A percentile compares a stretch with the other conserved stretches of the same genome.
phyloP scores from a whole-genome alignment of 768 basidiomycete genomes.

The Russula dissimulans region DNA sequence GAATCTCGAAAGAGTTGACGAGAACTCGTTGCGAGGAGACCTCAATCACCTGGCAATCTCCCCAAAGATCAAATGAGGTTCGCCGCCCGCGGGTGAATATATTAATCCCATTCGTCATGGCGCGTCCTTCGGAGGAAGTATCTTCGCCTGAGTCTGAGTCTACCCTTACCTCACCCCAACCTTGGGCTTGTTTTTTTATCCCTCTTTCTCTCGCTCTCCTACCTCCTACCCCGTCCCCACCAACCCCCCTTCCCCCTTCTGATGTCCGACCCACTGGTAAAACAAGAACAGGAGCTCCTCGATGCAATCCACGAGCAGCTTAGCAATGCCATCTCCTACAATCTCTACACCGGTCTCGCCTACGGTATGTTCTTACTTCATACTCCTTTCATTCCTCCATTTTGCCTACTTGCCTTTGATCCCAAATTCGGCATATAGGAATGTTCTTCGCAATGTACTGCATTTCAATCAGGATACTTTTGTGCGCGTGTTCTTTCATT shows the following conservation, averaged over 20 bases:
- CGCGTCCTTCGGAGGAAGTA: too few species aligned
- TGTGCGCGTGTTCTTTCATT: constrained; percentile 1
- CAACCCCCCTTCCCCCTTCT: not conserved
- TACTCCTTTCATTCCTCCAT: too few species aligned
- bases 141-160: too few species aligned
- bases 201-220: not conserved
- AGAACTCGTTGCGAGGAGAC: too few species aligned
- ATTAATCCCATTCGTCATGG: not conserved
- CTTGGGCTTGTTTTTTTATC: not conserved
- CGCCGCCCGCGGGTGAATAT: not conserved
- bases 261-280: constrained; percentile 1
- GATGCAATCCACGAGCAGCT: not conserved
- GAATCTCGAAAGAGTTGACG: too few species aligned
- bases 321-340: constrained; percentile 2
- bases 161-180: not conserved
- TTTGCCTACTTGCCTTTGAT: too few species aligned
- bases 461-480: constrained; percentile 10
- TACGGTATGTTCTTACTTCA: not conserved
- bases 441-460: constrained; percentile 9
- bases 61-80: too few species aligned
- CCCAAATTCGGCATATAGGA: not conserved
- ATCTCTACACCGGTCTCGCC: constrained; percentile 11
- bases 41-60: too few species aligned
- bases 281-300: not conserved
- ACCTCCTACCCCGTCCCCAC: not conserved